Conservation (phyloP, 495 filamentous ascomycete genomes). For the Hypoxylon trugodes region DNA sequence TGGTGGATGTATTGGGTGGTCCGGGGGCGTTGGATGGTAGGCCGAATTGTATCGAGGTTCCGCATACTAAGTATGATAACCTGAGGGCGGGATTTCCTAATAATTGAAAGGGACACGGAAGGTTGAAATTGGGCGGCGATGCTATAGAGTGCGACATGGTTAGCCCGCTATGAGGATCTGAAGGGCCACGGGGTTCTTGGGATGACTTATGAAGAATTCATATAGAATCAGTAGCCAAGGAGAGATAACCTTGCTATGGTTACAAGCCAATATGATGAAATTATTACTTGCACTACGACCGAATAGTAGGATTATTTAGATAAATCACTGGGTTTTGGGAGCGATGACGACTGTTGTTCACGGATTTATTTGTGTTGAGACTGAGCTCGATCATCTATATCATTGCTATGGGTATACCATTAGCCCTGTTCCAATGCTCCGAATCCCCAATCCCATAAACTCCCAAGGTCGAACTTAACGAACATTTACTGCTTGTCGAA, state of each 20-base stretch:
- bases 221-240: too few species aligned
- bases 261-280: too few species aligned
- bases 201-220: too few species aligned
- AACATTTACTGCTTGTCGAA: slow-evolving; percentile 79
- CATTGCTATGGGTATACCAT: slow-evolving; percentile 33
- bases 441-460: slow-evolving; percentile 38
- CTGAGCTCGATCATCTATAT: slow-evolving; percentile 30
- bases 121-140: too few species aligned
- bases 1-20: slow-evolving; percentile 67
- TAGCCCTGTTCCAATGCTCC: slow-evolving; percentile 37
- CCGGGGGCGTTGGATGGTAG: slow-evolving; percentile 61
- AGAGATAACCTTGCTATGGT: too few species aligned
- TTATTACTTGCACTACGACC: too few species aligned
- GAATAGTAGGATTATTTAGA: too few species aligned
- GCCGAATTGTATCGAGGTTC: slow-evolving; percentile 75
- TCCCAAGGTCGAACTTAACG: slow-evolving; percentile 13
- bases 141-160: too few species aligned
- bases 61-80: slow-evolving; percentile 84
- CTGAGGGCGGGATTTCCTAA: slow-evolving; percentile 66
- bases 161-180: too few species aligned
- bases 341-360: slow-evolving; percentile 12
- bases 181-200: too few species aligned
- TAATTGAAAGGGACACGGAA: slow-evolving; percentile 42
- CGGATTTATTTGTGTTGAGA: slow-evolving; percentile 29
- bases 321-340: too few species aligned